A percentile compares a stretch with the other conserved stretches of the same genome.
These are phyloP conservation scores for Globisporangium yorkense DNA, from an alignment of 352 stramenopile species.

Conservation along the genomic window DNA sequence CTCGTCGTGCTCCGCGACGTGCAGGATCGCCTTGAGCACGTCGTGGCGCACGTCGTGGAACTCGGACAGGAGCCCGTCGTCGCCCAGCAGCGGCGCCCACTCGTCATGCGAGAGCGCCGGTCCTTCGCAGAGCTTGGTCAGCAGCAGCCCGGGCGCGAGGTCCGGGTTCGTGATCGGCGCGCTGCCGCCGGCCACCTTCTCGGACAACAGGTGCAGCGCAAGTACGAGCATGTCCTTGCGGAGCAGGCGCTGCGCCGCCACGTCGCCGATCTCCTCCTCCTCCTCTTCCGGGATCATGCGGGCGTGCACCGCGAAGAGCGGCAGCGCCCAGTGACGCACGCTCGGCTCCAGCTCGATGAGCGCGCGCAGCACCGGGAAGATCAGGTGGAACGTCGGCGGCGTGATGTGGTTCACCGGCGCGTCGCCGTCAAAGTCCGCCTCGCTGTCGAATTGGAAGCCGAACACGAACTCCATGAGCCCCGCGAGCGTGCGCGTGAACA, in stretches of 20 bases:
- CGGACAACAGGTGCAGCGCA: slow-evolving; percentile 49
- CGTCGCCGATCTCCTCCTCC: slow-evolving; percentile 84
- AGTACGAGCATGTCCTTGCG: slow-evolving; percentile 75
- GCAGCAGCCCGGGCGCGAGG: slow-evolving; percentile 42
- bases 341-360: slow-evolving; percentile 44
- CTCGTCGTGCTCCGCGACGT: slow-evolving; percentile 55
- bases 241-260: slow-evolving; percentile 63
- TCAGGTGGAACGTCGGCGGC: slow-evolving; percentile 69
- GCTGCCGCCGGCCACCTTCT: slow-evolving; percentile 39
- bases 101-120: slow-evolving; percentile 48
- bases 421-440: slow-evolving; percentile 67
- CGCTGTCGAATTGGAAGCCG: slow-evolving; percentile 75
- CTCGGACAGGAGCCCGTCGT: slow-evolving; percentile 64
- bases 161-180: slow-evolving; percentile 64
- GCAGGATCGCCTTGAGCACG: slow-evolving; percentile 53
- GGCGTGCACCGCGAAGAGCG: slow-evolving; percentile 71
- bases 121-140: slow-evolving; percentile 53
- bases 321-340: slow-evolving; percentile 60
- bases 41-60: slow-evolving; percentile 43
- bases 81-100: slow-evolving; percentile 64
- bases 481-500: slow-evolving; percentile 58
- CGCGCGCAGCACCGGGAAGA: slow-evolving; percentile 67
- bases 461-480: slow-evolving; percentile 76
- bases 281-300: slow-evolving; percentile 87
- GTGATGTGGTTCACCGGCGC: slow-evolving; percentile 58